Conservation (phyloP, 129 eudicot species). For the Flaveria bidentis region DNA sequence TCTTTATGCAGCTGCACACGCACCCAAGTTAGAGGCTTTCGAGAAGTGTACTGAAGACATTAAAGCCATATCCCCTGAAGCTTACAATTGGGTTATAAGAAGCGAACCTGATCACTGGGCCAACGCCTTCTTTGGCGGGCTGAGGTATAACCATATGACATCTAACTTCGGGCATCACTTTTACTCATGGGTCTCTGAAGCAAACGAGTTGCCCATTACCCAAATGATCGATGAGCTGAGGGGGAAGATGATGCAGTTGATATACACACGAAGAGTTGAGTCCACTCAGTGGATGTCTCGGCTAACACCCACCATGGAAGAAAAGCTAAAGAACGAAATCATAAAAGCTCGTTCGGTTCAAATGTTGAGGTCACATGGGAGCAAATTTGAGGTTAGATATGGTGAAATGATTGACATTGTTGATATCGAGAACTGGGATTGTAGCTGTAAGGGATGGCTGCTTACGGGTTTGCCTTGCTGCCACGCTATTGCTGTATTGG, state of each 20-base stretch:
- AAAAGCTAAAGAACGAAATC: slow-evolving; percentile 48
- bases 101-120: slow-evolving; percentile 65
- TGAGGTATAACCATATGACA: slow-evolving; percentile 51
- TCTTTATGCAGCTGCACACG: slow-evolving; percentile 55
- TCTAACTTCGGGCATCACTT: slow-evolving; percentile 50
- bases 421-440: slow-evolving; percentile 55
- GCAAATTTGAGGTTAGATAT: slow-evolving; percentile 50
- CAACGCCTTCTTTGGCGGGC: slow-evolving; percentile 53
- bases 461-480: slow-evolving; percentile 56
- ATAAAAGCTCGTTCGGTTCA: slow-evolving; percentile 47
- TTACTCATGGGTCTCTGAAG: slow-evolving; percentile 56
- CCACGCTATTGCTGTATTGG: slow-evolving; percentile 55
- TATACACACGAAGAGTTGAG: slow-evolving; percentile 48
- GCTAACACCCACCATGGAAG: slow-evolving; percentile 57
- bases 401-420: slow-evolving; percentile 47
- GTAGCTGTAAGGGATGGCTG: slow-evolving; percentile 58
- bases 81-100: slow-evolving; percentile 53
- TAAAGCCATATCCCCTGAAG: slow-evolving; percentile 53
- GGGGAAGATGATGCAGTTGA: slow-evolving; percentile 54
- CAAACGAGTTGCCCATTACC: slow-evolving; percentile 56
- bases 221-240: slow-evolving; percentile 57
- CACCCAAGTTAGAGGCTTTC: slow-evolving; percentile 48
- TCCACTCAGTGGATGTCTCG: slow-evolving; percentile 50
- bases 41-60: slow-evolving; percentile 53
- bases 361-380: slow-evolving; percentile 41